Percentiles rank a stretch among this genome's conserved stretches.
Conservation (phyloP, 2,329 filamentous ascomycete species). For the Botrytis paeoniae region DNA sequence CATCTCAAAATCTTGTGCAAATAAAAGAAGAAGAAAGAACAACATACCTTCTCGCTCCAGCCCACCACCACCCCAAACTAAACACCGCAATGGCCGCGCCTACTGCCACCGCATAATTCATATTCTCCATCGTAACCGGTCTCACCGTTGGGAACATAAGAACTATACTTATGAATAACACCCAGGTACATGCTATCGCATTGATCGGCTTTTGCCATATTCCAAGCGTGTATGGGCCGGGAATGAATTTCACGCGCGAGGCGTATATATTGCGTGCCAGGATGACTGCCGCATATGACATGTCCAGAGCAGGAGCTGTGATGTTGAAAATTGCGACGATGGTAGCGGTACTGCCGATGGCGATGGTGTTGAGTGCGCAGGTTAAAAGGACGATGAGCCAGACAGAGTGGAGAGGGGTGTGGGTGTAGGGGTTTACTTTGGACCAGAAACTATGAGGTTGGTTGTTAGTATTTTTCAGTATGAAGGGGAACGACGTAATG, state of each 20-base stretch:
- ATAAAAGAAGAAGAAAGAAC: neutral
- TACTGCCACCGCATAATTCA: conserved; percentile 51
- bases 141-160: conserved; percentile 51
- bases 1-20: neutral
- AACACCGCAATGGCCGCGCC: conserved; percentile 48
- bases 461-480: neutral
- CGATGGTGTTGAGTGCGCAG: conserved; percentile 49
- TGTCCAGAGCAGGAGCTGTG: conserved; percentile 50
- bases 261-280: conserved; percentile 40
- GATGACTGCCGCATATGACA: conserved; percentile 59
- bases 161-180: conserved; percentile 60
- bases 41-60: conserved; percentile 31
- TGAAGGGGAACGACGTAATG: neutral
- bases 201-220: conserved; percentile 55
- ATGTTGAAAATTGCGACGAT: conserved; percentile 53
- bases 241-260: conserved; percentile 28
- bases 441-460: conserved; percentile 45
- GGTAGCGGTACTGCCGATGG: conserved; percentile 48
- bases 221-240: conserved; percentile 56
- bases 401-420: conserved; percentile 60
- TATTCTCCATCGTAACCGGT: conserved; percentile 48
- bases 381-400: conserved; percentile 62
- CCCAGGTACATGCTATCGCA: conserved; percentile 56
- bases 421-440: conserved; percentile 50
- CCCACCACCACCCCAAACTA: conserved; percentile 48